phyloP scores from a whole-genome alignment of 1,284 basidiomycete species.

The Sanghuangporus weigelae region DNA sequence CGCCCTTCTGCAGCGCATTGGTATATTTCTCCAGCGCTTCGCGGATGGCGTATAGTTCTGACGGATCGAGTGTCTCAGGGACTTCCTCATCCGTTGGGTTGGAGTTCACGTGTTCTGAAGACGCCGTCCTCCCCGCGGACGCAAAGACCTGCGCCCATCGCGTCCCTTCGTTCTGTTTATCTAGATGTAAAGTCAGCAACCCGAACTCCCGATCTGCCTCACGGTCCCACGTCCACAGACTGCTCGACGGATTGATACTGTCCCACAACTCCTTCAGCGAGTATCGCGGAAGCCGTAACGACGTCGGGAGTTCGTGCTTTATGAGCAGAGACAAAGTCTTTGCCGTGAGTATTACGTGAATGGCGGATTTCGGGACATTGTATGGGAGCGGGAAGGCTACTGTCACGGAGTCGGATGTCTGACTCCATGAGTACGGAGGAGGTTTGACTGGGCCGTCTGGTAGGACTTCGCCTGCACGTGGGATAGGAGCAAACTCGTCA shows the following conservation, averaged over 20 bases:
- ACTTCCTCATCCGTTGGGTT: conserved; percentile 61
- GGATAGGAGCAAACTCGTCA: conserved; percentile 65
- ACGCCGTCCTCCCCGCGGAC: conserved; percentile 30
- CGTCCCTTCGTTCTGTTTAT: conserved; percentile 75
- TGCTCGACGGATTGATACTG: conserved; percentile 59
- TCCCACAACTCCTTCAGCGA: conserved; percentile 71
- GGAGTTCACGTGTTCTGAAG: conserved; percentile 22
- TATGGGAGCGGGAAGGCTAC: conserved; percentile 79
- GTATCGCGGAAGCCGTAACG: conserved; percentile 49
- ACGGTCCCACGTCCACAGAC: conserved; percentile 87
- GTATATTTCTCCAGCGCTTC: conserved; percentile 87
- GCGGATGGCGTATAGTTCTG: conserved; percentile 72
- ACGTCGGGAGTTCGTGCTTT: conserved; percentile 32
- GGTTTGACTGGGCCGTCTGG: conserved; percentile 40
- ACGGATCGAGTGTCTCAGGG: conserved; percentile 84
- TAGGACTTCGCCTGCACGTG: conserved; percentile 51
- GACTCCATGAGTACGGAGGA: conserved; percentile 87
- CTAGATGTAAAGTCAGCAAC: conserved; percentile 76
- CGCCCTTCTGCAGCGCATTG: conserved; percentile 45
- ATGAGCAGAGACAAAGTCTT: conserved; percentile 65
- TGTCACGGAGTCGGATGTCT: conserved; percentile 77
- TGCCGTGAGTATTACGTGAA: conserved; percentile 63
- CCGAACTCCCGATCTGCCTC: conserved; percentile 62
- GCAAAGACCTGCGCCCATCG: conserved; percentile 85
- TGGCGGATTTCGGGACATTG: conserved; percentile 54